phyloP scores from a whole-genome alignment of 208 protist genomes.

The Acanthamoeba triangularis region DNA sequence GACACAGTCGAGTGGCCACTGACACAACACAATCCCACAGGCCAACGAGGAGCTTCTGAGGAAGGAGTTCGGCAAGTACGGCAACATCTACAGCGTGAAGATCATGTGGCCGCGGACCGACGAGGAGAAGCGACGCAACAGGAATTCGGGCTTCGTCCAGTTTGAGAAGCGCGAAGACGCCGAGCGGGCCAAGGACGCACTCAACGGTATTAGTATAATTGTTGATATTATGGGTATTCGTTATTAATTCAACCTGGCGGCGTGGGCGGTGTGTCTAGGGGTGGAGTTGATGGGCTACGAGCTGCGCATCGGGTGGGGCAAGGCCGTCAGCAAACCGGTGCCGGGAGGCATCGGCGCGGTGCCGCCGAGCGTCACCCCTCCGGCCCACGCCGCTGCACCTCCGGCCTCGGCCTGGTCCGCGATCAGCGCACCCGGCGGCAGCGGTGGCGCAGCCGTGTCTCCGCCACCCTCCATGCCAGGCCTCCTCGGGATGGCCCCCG shows the following conservation, averaged over 20 bases:
- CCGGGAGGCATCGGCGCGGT: neutral
- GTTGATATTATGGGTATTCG: no score
- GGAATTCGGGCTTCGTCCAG: conserved; percentile 80
- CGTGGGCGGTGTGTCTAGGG: neutral
- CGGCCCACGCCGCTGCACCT: neutral
- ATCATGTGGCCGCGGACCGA: conserved; percentile 86
- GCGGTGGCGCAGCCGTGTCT: neutral
- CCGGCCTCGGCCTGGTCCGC: neutral
- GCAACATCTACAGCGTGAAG: conserved; percentile 77
- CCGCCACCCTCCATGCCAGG: neutral
- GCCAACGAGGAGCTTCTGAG: conserved; percentile 81
- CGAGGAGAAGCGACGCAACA: conserved; percentile 78
- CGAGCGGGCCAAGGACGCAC: conserved; percentile 41
- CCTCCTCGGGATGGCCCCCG: neutral
- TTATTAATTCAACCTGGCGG: neutral
- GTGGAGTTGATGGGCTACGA: conserved; percentile 67
- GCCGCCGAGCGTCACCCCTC: neutral
- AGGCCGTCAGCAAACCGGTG: conserved; percentile 56
- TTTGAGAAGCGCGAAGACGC: conserved; percentile 62
- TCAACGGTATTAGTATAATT: neutral
- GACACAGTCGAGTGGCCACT: neutral
- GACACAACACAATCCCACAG: neutral
- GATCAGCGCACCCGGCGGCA: neutral
- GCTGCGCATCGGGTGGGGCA: conserved; percentile 85
- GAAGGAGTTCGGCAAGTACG: conserved; percentile 74